Base-by-base conservation (phyloP, 2,329 filamentous ascomycete species). In the Graphilbum ipis-grandicollis region DNA sequence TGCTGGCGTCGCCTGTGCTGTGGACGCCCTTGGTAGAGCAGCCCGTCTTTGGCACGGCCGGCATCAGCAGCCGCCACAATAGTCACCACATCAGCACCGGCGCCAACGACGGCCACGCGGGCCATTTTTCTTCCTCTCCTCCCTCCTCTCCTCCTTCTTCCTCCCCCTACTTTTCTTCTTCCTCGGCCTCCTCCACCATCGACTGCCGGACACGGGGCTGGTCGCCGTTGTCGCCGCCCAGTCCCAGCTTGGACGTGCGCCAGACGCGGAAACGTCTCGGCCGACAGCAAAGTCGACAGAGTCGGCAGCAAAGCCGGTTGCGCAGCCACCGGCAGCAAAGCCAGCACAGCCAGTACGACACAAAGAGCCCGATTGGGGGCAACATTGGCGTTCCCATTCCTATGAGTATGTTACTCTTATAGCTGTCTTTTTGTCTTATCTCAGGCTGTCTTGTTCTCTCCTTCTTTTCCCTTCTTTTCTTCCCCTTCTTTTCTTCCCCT, bases 371-470 rank as follows among this genome's bases (percentile, higher is more conserved):
- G 26, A 22, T 33, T 39, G 14, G 15, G 30, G 28, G 31, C 21
- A 23, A 30, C 17, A 33, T 34, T 17, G 34, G 37, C 14, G 56
- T 53, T 32, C 53, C 56, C 10, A 49, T 66, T 31, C 62, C 63
- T 6, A 59, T 67, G 29, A 58, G 65, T 68, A 52, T 52, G 63
- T 62, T 22, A 3, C 29, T 15, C 2, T n/a, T n/a, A n/a, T n/a
- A n/a, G n/a, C n/a, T n/a, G n/a, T n/a, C 12, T 31, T 31, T 19
- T 18, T 30, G 12, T 23, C 10, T 35, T n/a, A n/a, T n/a, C n/a
- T n/a, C n/a, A n/a, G n/a, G 6, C 26, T 29, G 7, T 35, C 17
- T 10, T 26, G 8, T 14, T 29, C 9, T 23, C 7, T 34, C 26
- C 19, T 26, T n/a, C n/a, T 30, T 12, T 13, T 18, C 4, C 13